Conservation (phyloP, 345 rosid species). For the Salix koriyanagi region DNA sequence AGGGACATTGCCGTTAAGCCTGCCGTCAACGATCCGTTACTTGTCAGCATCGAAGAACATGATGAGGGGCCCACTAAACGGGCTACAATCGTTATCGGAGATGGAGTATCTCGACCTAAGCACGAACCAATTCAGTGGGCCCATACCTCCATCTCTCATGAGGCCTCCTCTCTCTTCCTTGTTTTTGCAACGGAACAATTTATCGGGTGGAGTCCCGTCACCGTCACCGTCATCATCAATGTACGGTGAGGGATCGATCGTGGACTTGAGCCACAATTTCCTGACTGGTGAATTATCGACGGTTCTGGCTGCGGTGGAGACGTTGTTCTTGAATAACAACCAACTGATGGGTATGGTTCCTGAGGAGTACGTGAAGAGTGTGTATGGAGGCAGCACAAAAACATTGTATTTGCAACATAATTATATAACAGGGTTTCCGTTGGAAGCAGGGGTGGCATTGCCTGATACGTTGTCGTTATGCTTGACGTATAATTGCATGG, state of each 20-base stretch:
- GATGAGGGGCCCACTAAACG: slow-evolving; percentile 63
- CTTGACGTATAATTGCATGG: slow-evolving; percentile 79
- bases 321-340: slow-evolving; percentile 66
- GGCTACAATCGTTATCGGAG: slow-evolving; percentile 40
- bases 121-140: slow-evolving; percentile 69
- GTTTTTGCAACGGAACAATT: slow-evolving; percentile 82
- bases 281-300: slow-evolving; percentile 53
- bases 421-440: slow-evolving; percentile 54
- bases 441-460: slow-evolving; percentile 33
- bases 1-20: slow-evolving; percentile 44
- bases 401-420: slow-evolving; percentile 76
- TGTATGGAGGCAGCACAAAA: slow-evolving; percentile 42
- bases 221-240: slow-evolving; percentile 2
- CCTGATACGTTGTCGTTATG: slow-evolving; percentile 63
- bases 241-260: slow-evolving; percentile 51
- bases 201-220: slow-evolving; percentile 51
- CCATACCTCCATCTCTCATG: slow-evolving; percentile 58
- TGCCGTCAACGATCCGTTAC: slow-evolving; percentile 71
- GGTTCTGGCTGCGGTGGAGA: slow-evolving; percentile 55
- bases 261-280: slow-evolving; percentile 72
- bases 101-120: slow-evolving; percentile 70
- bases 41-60: slow-evolving; percentile 52
- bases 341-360: slow-evolving; percentile 60
- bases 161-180: slow-evolving; percentile 45
- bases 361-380: slow-evolving; percentile 46